Percentiles rank a stretch among this genome's conserved stretches.
These are phyloP conservation scores for Ceratorhiza oryzae-sativae DNA, from an alignment of 1,284 basidiomycete genomes.

Conservation along the genomic window DNA sequence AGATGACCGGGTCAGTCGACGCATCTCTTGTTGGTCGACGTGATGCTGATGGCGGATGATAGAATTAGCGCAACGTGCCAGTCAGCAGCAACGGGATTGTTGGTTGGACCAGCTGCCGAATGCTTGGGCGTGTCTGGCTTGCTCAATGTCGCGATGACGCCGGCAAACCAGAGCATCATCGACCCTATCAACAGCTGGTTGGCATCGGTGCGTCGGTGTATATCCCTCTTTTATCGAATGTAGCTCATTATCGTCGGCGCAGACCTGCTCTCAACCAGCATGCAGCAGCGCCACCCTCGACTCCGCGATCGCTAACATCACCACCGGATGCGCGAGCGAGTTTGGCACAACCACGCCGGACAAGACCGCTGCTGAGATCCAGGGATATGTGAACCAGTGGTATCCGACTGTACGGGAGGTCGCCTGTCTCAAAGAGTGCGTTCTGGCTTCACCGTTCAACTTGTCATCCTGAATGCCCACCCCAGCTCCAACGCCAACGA, in stretches of 20 bases:
- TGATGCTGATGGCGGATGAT: neutral
- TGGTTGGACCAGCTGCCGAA: neutral
- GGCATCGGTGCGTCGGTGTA: neutral
- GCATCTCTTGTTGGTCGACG: no score
- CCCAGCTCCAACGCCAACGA: neutral
- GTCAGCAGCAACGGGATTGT: neutral
- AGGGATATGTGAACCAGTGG: neutral
- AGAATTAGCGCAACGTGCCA: neutral
- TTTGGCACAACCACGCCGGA: neutral
- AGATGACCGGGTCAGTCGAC: neutral
- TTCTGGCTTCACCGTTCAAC: neutral
- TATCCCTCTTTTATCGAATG: neutral
- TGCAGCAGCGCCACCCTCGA: neutral
- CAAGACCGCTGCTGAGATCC: neutral
- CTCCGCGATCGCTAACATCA: neutral
- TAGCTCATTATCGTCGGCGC: neutral
- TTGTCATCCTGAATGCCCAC: neutral
- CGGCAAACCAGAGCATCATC: neutral
- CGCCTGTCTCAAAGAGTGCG: neutral
- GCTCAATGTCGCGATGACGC: neutral
- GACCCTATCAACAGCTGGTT: neutral
- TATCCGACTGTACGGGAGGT: neutral
- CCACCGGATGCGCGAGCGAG: neutral
- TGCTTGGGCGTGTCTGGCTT: neutral
- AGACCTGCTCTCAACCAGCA: conserved; percentile 10